Conservation (phyloP, 345 rosid species). For the Streptanthus diversifolius region DNA sequence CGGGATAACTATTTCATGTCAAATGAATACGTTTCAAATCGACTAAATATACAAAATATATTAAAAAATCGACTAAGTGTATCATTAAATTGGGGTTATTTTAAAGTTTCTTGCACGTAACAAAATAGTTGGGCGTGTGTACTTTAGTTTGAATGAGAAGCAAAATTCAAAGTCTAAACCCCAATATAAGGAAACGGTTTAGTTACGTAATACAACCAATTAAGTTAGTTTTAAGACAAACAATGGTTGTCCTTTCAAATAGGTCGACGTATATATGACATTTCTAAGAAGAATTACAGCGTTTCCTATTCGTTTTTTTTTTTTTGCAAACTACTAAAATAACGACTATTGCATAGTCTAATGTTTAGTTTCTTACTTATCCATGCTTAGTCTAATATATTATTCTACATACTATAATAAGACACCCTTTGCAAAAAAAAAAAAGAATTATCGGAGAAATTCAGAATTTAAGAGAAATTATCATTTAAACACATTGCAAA, state of each 20-base stretch:
- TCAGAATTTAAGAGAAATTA: neutral
- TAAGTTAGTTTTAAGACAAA: neutral
- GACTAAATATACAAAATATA: neutral
- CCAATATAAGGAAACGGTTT: constrained; percentile 19
- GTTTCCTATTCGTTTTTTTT: neutral
- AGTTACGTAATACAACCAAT: neutral
- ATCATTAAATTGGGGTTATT: neutral
- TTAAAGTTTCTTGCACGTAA: neutral
- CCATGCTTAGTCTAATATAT: neutral
- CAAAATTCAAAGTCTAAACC: constrained; percentile 23
- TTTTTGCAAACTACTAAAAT: neutral
- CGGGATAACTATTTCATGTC: neutral
- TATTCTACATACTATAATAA: neutral
- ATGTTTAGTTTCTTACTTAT: neutral
- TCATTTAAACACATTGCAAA: neutral
- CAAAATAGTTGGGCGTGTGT: constrained; percentile 1
- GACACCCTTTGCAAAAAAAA: neutral
- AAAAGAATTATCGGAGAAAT: too few species aligned
- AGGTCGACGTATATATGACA: neutral
- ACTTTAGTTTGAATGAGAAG: constrained; percentile 5
- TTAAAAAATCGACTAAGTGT: neutral
- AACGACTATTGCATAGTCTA: neutral
- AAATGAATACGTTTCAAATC: neutral
- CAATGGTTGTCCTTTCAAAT: neutral
- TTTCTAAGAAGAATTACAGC: neutral